Percentiles rank a stretch among this genome's conserved stretches.
These are phyloP conservation scores for Patellifolia procumbens DNA, from an alignment of 179 eudicot species.

Conservation along the genomic window DNA sequence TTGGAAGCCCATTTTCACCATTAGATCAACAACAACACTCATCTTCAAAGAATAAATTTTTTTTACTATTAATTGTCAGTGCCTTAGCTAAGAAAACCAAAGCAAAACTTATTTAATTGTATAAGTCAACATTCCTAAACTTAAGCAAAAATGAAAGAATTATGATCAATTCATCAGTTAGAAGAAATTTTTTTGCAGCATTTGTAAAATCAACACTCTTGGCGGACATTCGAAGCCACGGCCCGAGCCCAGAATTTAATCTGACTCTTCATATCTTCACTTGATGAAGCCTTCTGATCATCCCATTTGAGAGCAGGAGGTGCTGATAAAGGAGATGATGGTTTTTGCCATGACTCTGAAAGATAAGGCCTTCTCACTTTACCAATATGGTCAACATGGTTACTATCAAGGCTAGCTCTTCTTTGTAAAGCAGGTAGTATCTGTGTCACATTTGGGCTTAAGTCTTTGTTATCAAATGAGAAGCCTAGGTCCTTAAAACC, in stretches of 20 bases:
- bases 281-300: constrained; percentile 22
- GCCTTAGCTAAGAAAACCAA: constrained; percentile 6
- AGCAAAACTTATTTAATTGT: not conserved
- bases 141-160: not conserved
- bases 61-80: not conserved
- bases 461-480: constrained; percentile 30
- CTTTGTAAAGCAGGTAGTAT: constrained; percentile 38
- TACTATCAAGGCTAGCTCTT: constrained; percentile 33
- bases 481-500: constrained; percentile 49
- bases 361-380: constrained; percentile 28
- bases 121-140: not conserved
- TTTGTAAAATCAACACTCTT: constrained; percentile 36
- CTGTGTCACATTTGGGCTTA: constrained; percentile 33
- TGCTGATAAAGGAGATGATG: constrained; percentile 30
- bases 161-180: not conserved
- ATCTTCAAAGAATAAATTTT: not conserved
- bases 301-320: constrained; percentile 33
- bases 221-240: constrained; percentile 78
- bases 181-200: not conserved
- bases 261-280: constrained; percentile 69
- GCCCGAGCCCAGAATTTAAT: constrained; percentile 92
- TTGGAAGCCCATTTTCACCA: not conserved
- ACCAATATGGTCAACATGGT: not conserved
- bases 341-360: constrained; percentile 31
- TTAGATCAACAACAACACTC: not conserved